Evolutionary conservation across 257 asterid species (phyloP), one percentile per base, ranked within the genome.

Genomic region (Eucommia ulmoides): DNA sequence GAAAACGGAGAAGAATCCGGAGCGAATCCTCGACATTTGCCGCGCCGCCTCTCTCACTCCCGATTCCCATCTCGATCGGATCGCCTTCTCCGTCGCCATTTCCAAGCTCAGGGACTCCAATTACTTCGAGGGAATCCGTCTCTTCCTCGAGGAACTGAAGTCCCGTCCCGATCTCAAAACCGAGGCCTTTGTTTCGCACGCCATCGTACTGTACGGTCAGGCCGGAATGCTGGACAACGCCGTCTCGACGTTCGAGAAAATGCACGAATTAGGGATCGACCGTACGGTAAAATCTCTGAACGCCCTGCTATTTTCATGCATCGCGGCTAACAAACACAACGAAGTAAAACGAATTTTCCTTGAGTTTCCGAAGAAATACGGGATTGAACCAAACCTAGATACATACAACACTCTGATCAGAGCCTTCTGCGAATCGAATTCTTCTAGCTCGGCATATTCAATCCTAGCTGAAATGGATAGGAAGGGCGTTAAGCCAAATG

Each of bases 381-480:
- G 65, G 10, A 54, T 86, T 67, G 56, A 47, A 19, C 88, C 95
- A 22, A 55, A 81, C 57, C n/a, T 86, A 51, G 87, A 83, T 18
- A 79, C 88, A 1, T 91, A 79, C 23, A 83, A 91, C 62, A 63
- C 77, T 8, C 55, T 79, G 50, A 63, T 91, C 42, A 81, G 77
- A 70, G 96, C 93, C 44, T 68, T 86, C 29, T 78, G 87, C 60
- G 73, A 56, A 51, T 80, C 87, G 3, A 84, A 92, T 20, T 61
- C 80, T 9, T 55, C 89, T 0, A 81, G 52, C 35, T 55, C 72
- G 41, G 77, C 78, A 1, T 77, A 77, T 68, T 70, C 93, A 3
- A 24, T 91, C n/a, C 47, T 91, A 49, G 78, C 74, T 19, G 94
- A 86, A 62, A 91, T 91, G 99, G 76, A 54, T 49, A 74, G 82